Percentiles rank a stretch among this genome's conserved stretches.
phyloP scores from a whole-genome alignment of 2,329 filamentous ascomycete species.

The Alternaria sp. region DNA sequence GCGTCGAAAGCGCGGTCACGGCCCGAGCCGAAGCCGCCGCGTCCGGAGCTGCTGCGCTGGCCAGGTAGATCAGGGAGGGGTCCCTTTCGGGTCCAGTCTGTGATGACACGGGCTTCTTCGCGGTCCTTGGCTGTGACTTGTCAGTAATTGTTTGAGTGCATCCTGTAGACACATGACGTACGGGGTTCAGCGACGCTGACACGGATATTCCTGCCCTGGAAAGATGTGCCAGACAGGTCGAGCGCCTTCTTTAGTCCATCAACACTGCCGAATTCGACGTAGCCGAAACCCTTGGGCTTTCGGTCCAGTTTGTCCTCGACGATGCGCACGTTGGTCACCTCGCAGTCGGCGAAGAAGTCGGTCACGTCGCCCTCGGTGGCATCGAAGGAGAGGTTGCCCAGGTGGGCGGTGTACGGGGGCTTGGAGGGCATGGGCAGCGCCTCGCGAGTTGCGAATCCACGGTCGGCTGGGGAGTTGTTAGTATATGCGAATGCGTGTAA shows the following conservation, averaged over 20 bases:
- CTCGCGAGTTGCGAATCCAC: conserved; percentile 63
- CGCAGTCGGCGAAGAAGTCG: conserved; percentile 84
- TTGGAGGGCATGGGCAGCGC: conserved; percentile 85
- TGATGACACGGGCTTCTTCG: conserved; percentile 79
- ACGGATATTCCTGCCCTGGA: conserved; percentile 88
- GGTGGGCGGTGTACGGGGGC: conserved; percentile 93
- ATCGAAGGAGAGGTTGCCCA: conserved; percentile 97
- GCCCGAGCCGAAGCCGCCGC: conserved; percentile 51
- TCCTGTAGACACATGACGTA: conserved; percentile 60
- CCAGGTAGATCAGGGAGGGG: conserved; percentile 77
- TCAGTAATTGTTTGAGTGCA: conserved; percentile 18
- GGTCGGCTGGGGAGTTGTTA: conserved; percentile 31
- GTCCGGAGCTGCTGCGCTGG: conserved; percentile 60
- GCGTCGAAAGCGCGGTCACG: conserved; percentile 59
- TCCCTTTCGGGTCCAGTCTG: conserved; percentile 92
- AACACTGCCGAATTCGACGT: conserved; percentile 88
- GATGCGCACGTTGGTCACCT: conserved; percentile 89
- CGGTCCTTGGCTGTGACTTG: conserved; percentile 77
- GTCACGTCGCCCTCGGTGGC: conserved; percentile 81
- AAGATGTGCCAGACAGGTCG: conserved; percentile 77
- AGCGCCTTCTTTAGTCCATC: conserved; percentile 93
- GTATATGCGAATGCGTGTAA: conserved; percentile 9
- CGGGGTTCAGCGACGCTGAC: conserved; percentile 97
- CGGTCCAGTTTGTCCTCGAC: conserved; percentile 95
- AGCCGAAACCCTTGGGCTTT: conserved; percentile 97